Evolutionary conservation across 352 stramenopile genomes (phyloP).

Genomic region (Pythium grandisporangium): DNA sequence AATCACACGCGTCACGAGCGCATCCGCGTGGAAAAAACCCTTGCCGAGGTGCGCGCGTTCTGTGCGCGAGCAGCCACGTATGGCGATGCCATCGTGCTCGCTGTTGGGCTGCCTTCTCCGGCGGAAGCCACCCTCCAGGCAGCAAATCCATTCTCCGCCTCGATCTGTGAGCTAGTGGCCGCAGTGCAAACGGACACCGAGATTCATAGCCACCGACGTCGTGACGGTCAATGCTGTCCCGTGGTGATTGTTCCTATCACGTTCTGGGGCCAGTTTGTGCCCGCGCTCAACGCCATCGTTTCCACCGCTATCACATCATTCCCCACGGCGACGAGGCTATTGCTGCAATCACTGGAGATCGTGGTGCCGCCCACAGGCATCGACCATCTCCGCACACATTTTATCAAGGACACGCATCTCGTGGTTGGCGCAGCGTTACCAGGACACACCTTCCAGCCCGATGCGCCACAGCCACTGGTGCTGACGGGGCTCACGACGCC

Average conservation of each 20-base stretch:
- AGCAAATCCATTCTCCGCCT: constrained; percentile 22
- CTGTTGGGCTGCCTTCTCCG: constrained; percentile 30
- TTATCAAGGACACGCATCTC: constrained; percentile 67
- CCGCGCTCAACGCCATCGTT: constrained; percentile 92
- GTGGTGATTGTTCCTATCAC: constrained; percentile 86
- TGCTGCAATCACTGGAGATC: constrained; percentile 92
- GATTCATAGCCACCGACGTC: constrained; percentile 1
- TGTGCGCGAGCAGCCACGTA: constrained; percentile 40
- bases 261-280: constrained; percentile 93
- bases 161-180: constrained; percentile 27
- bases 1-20: constrained; percentile 34
- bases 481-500: constrained; percentile 87
- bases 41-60: constrained; percentile 39
- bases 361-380: constrained; percentile 43
- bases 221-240: constrained; percentile 1
- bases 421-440: constrained; percentile 88
- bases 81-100: constrained; percentile 38
- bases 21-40: constrained; percentile 32
- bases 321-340: constrained; percentile 33
- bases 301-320: constrained; percentile 52
- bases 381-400: constrained; percentile 37
- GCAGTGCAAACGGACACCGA: constrained; percentile 19
- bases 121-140: background rate
- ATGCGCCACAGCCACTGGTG: constrained; percentile 25
- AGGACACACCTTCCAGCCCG: constrained; percentile 54